Evolutionary conservation across 306 rosid species (phyloP), one percentile per base, ranked within the genome.

Genomic region (Cajanus cajan): DNA sequence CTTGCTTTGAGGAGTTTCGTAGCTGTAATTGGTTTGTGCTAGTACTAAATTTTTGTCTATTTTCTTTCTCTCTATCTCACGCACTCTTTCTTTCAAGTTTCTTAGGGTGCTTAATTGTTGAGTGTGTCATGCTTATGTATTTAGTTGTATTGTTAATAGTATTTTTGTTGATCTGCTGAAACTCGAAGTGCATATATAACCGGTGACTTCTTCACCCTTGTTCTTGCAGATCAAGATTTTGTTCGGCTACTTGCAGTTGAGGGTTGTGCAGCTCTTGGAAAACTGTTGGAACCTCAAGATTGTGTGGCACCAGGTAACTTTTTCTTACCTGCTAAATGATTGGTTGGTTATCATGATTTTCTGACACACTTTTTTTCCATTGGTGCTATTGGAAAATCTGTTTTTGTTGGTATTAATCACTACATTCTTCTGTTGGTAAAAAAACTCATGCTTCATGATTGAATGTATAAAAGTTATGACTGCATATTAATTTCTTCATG

Each of bases 191-290:
- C 64, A n/a, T 48, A 43, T 37, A 68, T 24, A 33, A 58, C 37
- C 9, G 59, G 64, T 54, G 18, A 57, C 12, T 73, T 78, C n/a
- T 69, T 40, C n/a, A 25, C 44, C 55, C 61, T 52, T 77, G 25
- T 69, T 78, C 75, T 81, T 79, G 71, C 80, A 95, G 98, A 95
- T 76, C 99, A 95, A 89, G 99, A 95, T 87, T 93, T 97, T 80
- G 99, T 95, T 77, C 85, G 98, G 78, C 85, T 95, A 80, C 84
- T 95, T 85, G 99, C 99, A 16, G 99, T 91, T 80, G 98, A 93
- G 82, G 94, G 98, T 58, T 95, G 98, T 87, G 97, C 97, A 15
- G 94, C 99, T 67, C 92, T 95, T 80, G 99, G 96, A 67, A 95
- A 95, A 73, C 82, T 93, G 82, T 87, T 93, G 90, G 98, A 91